Conservation (phyloP, 805 yeast genomes). For the Metschnikowia noctiluminum region DNA sequence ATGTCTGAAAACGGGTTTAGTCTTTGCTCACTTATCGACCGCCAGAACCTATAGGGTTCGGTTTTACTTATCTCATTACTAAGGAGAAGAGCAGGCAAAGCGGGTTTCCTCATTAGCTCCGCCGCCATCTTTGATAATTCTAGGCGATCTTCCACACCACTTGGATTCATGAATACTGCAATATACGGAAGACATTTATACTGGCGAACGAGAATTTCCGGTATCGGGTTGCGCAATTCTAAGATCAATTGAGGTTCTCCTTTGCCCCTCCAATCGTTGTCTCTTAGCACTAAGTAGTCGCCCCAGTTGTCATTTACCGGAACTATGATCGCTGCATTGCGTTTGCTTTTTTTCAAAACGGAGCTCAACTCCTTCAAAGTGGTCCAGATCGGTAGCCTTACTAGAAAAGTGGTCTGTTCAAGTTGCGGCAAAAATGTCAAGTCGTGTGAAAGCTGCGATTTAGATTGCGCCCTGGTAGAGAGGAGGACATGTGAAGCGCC, state of each 20-base stretch:
- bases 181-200: constrained; percentile 12
- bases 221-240: not conserved
- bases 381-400: not conserved
- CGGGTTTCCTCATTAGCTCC: not conserved
- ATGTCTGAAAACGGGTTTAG: constrained; percentile 7
- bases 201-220: not conserved
- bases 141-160: not conserved
- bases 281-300: not conserved
- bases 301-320: constrained; percentile 3
- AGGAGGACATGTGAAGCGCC: constrained; percentile 1
- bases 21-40: not conserved
- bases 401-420: constrained; percentile 1
- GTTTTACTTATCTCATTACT: not conserved
- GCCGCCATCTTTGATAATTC: not conserved
- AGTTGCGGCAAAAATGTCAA: not conserved
- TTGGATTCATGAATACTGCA: constrained; percentile 4
- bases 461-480: not conserved
- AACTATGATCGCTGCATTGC: constrained; percentile 4
- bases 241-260: constrained; percentile 1
- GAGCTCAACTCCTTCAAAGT: not conserved
- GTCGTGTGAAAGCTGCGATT: not conserved
- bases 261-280: not conserved
- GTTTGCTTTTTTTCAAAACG: not conserved
- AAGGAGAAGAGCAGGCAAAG: constrained; percentile 3
- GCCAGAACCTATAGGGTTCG: constrained; percentile 3